Percentiles rank a stretch among this genome's conserved stretches.
Conservation (phyloP, 768 basidiomycete species). For the Hygrophorus russula region DNA sequence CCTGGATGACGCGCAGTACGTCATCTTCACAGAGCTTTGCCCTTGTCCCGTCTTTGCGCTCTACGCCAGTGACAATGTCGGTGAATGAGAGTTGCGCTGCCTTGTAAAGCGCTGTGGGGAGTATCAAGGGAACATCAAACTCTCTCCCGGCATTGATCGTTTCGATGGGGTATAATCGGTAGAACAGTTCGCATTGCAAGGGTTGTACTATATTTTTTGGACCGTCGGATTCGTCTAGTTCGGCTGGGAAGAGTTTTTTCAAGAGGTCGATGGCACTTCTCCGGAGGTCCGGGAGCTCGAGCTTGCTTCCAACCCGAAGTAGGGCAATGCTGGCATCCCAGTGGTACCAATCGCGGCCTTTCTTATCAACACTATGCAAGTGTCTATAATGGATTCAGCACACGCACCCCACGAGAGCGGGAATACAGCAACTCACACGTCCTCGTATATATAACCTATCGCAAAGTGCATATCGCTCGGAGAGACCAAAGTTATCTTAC, state of each 20-base stretch:
- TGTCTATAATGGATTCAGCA: not conserved
- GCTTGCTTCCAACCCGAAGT: conserved; percentile 7
- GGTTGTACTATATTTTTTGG: conserved; percentile 5
- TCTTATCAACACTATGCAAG: not conserved
- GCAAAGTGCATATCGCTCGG: conserved; percentile 9
- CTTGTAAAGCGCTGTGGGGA: too few species aligned
- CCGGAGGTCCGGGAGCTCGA: conserved; percentile 6
- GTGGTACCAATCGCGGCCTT: not conserved
- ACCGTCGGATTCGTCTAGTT: not conserved
- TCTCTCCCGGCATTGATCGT: conserved; percentile 10
- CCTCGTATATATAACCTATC: conserved; percentile 9
- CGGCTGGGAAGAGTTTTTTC: conserved; percentile 7
- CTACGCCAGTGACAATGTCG: too few species aligned
- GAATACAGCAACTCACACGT: conserved; percentile 7
- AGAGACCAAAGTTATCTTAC: conserved; percentile 7
- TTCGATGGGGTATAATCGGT: conserved; percentile 11
- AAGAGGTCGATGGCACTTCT: conserved; percentile 7
- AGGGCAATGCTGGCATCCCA: conserved; percentile 8
- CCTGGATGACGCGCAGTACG: conserved; percentile 8
- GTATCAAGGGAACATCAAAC: conserved; percentile 8
- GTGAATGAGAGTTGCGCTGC: too few species aligned
- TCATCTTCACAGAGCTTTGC: conserved; percentile 5
- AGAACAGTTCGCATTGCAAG: conserved; percentile 4
- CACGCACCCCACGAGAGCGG: not conserved
- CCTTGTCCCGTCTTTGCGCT: not conserved